These are phyloP conservation scores for Colletotrichum filicis DNA, from an alignment of 2,329 filamentous ascomycete genomes.

Conservation along the genomic window DNA sequence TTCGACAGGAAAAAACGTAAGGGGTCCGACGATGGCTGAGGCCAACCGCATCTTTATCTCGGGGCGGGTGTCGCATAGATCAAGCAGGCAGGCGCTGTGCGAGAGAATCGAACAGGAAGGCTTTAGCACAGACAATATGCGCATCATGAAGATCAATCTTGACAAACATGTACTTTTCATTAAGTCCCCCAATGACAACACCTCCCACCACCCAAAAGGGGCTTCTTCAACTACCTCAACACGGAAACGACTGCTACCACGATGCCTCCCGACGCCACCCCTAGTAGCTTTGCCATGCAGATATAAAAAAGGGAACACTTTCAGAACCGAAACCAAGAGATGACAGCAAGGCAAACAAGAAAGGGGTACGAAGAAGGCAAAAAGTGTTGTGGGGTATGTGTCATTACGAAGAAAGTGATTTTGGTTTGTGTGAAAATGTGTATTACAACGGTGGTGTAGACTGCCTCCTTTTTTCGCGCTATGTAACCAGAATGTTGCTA, in stretches of 20 bases:
- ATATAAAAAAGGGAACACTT: background rate
- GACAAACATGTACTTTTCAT: background rate
- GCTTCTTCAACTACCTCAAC: background rate
- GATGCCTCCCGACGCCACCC: constrained; percentile 29
- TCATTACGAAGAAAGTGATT: constrained; percentile 16
- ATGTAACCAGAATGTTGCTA: constrained; percentile 64
- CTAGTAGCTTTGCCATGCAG: constrained; percentile 27
- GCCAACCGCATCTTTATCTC: too few relatives aligned
- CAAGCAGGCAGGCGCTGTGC: too few relatives aligned
- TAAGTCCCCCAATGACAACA: background rate
- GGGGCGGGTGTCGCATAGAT: too few relatives aligned
- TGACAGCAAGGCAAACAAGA: background rate
- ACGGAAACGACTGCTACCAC: constrained; percentile 23
- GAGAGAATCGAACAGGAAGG: too few relatives aligned
- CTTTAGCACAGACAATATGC: too few relatives aligned
- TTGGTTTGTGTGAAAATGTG: background rate
- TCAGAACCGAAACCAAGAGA: background rate
- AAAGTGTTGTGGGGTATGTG: constrained; percentile 17
- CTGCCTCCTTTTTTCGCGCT: background rate
- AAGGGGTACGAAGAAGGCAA: background rate
- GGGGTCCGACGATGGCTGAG: too few relatives aligned
- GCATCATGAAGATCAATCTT: background rate
- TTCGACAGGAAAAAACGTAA: too few relatives aligned
- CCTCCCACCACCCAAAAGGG: background rate
- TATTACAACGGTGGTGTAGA: constrained; percentile 3